Conservation (phyloP, 345 rosid species). For the Nasturtium officinale region DNA sequence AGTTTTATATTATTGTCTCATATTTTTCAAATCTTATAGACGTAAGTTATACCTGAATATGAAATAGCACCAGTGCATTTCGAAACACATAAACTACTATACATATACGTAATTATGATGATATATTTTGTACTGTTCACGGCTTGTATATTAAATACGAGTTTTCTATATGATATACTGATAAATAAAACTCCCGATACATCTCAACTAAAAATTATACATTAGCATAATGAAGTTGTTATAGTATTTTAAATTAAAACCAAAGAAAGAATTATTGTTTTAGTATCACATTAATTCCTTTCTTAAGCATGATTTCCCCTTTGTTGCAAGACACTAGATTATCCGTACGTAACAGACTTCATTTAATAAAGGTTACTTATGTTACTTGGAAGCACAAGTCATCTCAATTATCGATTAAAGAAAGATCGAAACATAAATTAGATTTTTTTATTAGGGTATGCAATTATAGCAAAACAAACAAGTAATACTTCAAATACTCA, state of each 20-base stretch:
- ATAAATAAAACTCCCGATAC: neutral
- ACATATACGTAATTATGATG: conserved; percentile 24
- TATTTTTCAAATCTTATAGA: neutral
- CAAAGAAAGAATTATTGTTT: conserved; percentile 20
- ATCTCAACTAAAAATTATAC: neutral
- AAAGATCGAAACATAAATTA: too few relatives aligned
- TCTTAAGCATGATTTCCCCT: conserved; percentile 34
- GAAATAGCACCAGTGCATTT: neutral
- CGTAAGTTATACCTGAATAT: neutral
- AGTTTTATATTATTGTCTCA: neutral
- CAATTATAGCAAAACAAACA: too few relatives aligned
- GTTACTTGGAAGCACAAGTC: conserved; percentile 12
- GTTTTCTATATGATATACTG: conserved; percentile 3
- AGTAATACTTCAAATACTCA: too few relatives aligned
- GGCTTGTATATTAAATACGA: neutral
- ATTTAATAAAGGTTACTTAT: conserved; percentile 9
- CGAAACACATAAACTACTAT: neutral
- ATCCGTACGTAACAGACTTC: conserved; percentile 36
- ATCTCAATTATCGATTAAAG: neutral
- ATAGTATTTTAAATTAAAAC: conserved; percentile 15
- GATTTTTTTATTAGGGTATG: too few relatives aligned
- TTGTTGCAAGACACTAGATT: conserved; percentile 33
- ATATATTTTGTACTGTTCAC: neutral
- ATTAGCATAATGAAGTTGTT: conserved; percentile 13
- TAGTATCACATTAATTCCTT: conserved; percentile 34